Base-by-base conservation (phyloP, 306 rosid genomes). In the Fagus crenata region DNA sequence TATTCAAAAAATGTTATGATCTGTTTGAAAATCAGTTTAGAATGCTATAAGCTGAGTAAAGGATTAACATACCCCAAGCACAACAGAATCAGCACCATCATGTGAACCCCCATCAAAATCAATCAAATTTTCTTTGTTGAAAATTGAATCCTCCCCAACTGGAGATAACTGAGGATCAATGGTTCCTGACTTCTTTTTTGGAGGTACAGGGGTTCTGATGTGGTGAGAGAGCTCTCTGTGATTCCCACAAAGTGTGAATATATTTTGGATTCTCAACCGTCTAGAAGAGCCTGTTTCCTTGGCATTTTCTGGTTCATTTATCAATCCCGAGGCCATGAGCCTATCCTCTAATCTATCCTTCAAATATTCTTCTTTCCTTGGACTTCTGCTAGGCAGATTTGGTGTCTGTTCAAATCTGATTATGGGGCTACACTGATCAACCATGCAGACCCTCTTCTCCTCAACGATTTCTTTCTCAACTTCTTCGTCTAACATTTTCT, bases 201-300 rank as follows among this genome's bases (percentile, higher is more conserved):
- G 67, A 18, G 90, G 83, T 6, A 78, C 28, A 51, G 91, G 91
- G 51, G 87, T 81, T 78, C 77, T 74, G 68, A 81, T 74, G 54
- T 84, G 83, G 40, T 89, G 96, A 2, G 96, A 87, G 28, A 96
- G 89, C 78, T 92, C 97, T 82, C 98, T 92, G 36, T 92, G 87
- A 81, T 91, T 93, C 49, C 99, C 99, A 84, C 99, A 96, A 18
- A 96, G 93, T 56, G 99, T 87, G 76, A 96, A 96, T 78, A 96
- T 96, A 49, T 89, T 96, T 53, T 90, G 93, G 53, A 96, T 92
- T 73, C 98, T 87, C 71, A 87, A 31, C 7, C 82, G 68, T 80
- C 94, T 86, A 12, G 80, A 81, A 49, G 88, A 84, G 3, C 71
- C 86, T 0, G 79, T 41, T 13, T 91, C 91, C 76, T 85, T 87